Evolutionary conservation across 805 yeast genomes (phyloP).

Genomic region (Nakazawaea sp.): DNA sequence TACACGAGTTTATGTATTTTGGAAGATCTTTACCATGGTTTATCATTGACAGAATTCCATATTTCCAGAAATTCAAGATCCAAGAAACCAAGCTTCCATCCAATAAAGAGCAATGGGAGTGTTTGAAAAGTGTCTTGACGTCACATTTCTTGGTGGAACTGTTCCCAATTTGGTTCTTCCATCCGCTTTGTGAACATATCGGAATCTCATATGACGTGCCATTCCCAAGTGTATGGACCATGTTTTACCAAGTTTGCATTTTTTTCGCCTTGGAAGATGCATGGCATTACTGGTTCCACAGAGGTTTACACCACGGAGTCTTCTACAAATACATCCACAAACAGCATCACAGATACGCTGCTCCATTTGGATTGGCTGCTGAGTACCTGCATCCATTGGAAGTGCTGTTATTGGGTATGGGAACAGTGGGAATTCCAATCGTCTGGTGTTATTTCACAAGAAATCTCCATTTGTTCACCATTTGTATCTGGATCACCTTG

Average conservation of each 20-base stretch:
- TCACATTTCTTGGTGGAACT: slow-evolving; percentile 93
- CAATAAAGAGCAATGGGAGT: slow-evolving; percentile 84
- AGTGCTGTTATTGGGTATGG: slow-evolving; percentile 84
- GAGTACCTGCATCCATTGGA: slow-evolving; percentile 97
- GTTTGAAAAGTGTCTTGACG: slow-evolving; percentile 74
- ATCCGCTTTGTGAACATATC: slow-evolving; percentile 77
- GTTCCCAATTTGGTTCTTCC: slow-evolving; percentile 95
- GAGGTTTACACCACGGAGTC: slow-evolving; percentile 80
- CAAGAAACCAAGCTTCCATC: slow-evolving; percentile 83
- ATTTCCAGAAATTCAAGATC: slow-evolving; percentile 79
- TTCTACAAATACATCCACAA: slow-evolving; percentile 93
- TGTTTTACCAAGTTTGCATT: slow-evolving; percentile 59
- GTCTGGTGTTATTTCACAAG: slow-evolving; percentile 71
- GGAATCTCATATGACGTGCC: slow-evolving; percentile 80
- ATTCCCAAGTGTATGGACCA: slow-evolving; percentile 62
- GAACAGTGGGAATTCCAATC: slow-evolving; percentile 94
- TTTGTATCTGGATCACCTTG: slow-evolving; percentile 78
- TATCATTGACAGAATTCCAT: slow-evolving; percentile 78
- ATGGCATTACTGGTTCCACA: slow-evolving; percentile 97
- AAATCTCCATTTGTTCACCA: slow-evolving; percentile 81
- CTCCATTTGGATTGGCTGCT: slow-evolving; percentile 95
- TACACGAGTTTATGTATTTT: slow-evolving; percentile 88
- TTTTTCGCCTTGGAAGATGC: slow-evolving; percentile 87
- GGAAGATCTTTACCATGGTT: slow-evolving; percentile 93
- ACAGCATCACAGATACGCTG: slow-evolving; percentile 96